Percentiles rank a stretch among this genome's conserved stretches.
Conservation (phyloP, 345 rosid species). For the Salix brachista region DNA sequence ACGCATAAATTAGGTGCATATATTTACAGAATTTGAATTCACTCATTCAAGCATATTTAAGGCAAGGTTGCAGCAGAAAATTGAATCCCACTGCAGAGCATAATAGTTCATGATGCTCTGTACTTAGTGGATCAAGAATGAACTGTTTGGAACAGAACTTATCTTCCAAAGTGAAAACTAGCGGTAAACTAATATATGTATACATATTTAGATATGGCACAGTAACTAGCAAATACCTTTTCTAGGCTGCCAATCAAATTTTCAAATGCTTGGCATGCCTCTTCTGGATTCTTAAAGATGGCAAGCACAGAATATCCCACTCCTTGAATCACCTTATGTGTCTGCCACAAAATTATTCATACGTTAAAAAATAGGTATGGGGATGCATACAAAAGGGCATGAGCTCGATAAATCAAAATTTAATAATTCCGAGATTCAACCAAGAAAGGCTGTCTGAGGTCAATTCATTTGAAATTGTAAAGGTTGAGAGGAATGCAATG, state of each 20-base stretch:
- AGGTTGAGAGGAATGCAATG: too few species aligned
- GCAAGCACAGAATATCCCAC: constrained; percentile 46
- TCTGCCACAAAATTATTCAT: constrained; percentile 39
- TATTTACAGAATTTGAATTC: neutral
- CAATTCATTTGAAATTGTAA: neutral
- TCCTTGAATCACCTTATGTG: constrained; percentile 40
- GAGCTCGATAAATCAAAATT: neutral
- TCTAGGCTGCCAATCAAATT: constrained; percentile 39
- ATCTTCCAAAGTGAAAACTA: neutral
- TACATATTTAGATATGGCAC: neutral
- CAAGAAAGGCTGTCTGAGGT: too few species aligned
- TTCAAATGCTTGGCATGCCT: constrained; percentile 66
- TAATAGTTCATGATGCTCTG: neutral
- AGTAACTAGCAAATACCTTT: constrained; percentile 38
- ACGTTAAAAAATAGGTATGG: constrained; percentile 5
- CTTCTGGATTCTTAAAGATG: constrained; percentile 45
- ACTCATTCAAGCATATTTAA: neutral
- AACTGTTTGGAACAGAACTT: too few species aligned
- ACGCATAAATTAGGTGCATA: too few species aligned
- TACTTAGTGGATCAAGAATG: neutral
- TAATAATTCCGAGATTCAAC: neutral
- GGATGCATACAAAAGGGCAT: neutral
- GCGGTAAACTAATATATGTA: too few species aligned
- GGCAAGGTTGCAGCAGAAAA: neutral
- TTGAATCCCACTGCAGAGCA: neutral